A percentile compares a stretch with the other conserved stretches of the same genome.
These are phyloP conservation scores for Boletus fagicola DNA, from an alignment of 768 basidiomycete genomes.

Conservation along the genomic window DNA sequence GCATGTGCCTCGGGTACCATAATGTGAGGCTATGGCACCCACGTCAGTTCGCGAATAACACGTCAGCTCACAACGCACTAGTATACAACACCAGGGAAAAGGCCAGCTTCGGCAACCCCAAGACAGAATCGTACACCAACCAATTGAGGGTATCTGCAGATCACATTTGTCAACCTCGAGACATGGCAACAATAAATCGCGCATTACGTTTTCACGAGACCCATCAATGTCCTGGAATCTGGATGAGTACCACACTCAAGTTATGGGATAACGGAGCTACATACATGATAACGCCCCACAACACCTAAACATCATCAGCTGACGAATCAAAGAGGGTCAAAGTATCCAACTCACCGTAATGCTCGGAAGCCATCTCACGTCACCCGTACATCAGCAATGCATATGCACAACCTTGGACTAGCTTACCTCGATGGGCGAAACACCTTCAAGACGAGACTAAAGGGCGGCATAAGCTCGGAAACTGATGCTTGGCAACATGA, in stretches of 20 bases:
- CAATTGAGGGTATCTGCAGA: constrained; percentile 55
- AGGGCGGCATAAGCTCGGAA: background rate
- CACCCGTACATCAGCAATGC: background rate
- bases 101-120: constrained; percentile 65
- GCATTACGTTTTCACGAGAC: constrained; percentile 60
- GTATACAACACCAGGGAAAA: constrained; percentile 73
- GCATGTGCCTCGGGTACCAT: constrained; percentile 65
- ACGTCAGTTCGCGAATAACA: background rate
- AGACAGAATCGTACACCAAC: constrained; percentile 57
- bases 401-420: background rate
- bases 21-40: constrained; percentile 46
- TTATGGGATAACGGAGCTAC: constrained; percentile 1
- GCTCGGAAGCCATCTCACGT: constrained; percentile 56
- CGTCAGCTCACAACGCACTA: constrained; percentile 44
- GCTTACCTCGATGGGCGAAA: constrained; percentile 60
- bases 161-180: background rate
- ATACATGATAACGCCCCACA: constrained; percentile 66
- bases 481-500: background rate
- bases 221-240: constrained; percentile 54
- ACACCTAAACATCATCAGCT: constrained; percentile 37
- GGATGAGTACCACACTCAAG: background rate
- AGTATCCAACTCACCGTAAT: constrained; percentile 48
- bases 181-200: background rate
- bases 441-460: constrained; percentile 48
- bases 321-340: background rate